Evolutionary conservation across 2,329 filamentous ascomycete genomes (phyloP).

Genomic region (Fusarium albidum): DNA sequence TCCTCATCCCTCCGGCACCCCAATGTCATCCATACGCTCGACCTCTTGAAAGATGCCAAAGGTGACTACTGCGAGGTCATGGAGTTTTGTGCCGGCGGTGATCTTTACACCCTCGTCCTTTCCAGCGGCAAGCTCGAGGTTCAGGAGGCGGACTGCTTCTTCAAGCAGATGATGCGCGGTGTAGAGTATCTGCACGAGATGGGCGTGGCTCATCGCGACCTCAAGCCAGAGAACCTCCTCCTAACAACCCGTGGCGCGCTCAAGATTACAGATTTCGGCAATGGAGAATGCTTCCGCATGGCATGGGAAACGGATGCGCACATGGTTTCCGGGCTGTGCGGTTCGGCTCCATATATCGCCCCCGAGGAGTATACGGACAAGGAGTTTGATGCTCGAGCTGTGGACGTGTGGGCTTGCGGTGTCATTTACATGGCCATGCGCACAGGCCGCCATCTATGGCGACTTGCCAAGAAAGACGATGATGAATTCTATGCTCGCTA

Average conservation of each 20-base stretch:
- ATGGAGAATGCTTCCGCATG: conserved; percentile 99
- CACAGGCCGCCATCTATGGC: conserved; percentile 94
- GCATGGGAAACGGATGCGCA: conserved; percentile 98
- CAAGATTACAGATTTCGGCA: conserved; percentile 99
- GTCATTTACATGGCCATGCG: conserved; percentile 99
- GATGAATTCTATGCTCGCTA: conserved; percentile 98
- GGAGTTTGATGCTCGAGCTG: conserved; percentile 96
- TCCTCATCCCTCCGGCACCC: conserved; percentile 96
- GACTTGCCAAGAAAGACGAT: conserved; percentile 94
- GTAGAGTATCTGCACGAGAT: conserved; percentile 99
- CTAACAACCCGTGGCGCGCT: conserved; percentile 90
- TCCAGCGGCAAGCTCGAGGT: conserved; percentile 92
- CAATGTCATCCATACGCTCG: conserved; percentile 97
- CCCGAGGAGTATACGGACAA: conserved; percentile 95
- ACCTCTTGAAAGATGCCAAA: conserved; percentile 94
- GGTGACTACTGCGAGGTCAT: conserved; percentile 99
- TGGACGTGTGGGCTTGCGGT: conserved; percentile 97
- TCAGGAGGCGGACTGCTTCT: conserved; percentile 94
- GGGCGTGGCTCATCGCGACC: conserved; percentile 95
- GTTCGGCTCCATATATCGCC: conserved; percentile 95
- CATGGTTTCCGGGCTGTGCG: conserved; percentile 97
- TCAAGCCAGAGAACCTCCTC: conserved; percentile 96
- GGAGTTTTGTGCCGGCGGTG: conserved; percentile 97
- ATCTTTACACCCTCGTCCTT: conserved; percentile 92
- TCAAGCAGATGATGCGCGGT: conserved; percentile 98